Evolutionary conservation across 2,329 filamentous ascomycete genomes (phyloP).

Genomic region (Trichoderma lentiforme): DNA sequence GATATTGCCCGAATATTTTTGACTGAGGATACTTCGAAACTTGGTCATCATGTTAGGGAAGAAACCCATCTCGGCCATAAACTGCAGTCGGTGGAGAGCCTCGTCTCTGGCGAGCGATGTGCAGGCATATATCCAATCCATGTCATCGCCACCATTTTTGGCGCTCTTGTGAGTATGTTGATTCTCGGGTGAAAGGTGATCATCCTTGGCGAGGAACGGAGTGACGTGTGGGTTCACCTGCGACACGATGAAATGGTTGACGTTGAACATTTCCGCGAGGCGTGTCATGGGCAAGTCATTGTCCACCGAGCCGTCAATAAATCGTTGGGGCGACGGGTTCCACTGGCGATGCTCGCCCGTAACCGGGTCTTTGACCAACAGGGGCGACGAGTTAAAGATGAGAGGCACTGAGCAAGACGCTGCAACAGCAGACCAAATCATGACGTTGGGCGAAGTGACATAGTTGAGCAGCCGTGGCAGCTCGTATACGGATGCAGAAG

Average conservation of each 20-base stretch:
- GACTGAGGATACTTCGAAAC: slow-evolving; percentile 74
- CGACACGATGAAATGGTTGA: slow-evolving; percentile 96
- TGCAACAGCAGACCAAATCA: slow-evolving; percentile 96
- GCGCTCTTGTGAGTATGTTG: slow-evolving; percentile 28
- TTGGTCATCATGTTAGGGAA: slow-evolving; percentile 79
- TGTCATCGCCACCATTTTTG: slow-evolving; percentile 35
- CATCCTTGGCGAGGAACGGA: slow-evolving; percentile 76
- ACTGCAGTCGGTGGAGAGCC: slow-evolving; percentile 73
- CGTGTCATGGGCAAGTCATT: slow-evolving; percentile 90
- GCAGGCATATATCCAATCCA: slow-evolving; percentile 62
- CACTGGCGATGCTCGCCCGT: slow-evolving; percentile 76
- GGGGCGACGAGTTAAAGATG: slow-evolving; percentile 73
- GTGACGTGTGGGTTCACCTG: slow-evolving; percentile 95
- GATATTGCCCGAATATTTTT: slow-evolving; percentile 92
- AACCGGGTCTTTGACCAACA: slow-evolving; percentile 80
- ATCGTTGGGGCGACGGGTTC: slow-evolving; percentile 81
- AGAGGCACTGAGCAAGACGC: slow-evolving; percentile 91
- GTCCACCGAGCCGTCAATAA: slow-evolving; percentile 93
- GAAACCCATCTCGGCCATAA: slow-evolving; percentile 75
- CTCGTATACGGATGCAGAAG: slow-evolving; percentile 82
- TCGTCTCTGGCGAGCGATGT: slow-evolving; percentile 76
- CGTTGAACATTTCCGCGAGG: slow-evolving; percentile 92
- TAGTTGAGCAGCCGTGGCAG: slow-evolving; percentile 86
- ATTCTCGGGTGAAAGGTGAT: slow-evolving; percentile 46
- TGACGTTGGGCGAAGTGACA: slow-evolving; percentile 86